phyloP scores from a whole-genome alignment of 2,329 filamentous ascomycete genomes.

The Venturia nashicola region DNA sequence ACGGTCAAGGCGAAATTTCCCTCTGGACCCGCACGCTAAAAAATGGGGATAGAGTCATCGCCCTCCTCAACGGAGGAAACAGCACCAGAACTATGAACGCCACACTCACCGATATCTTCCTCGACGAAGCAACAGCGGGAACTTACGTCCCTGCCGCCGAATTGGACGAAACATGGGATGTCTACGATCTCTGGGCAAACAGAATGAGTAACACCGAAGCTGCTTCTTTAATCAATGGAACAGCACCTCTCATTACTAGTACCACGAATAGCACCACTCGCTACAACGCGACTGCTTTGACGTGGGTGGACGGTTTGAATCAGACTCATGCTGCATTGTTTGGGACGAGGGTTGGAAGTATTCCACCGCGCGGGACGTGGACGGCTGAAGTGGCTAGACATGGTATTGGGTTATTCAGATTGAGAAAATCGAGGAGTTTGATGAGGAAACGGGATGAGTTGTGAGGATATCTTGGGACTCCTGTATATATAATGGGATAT shows the following conservation, averaged over 20 bases:
- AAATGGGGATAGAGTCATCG: conserved; percentile 35
- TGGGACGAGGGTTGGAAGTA: conserved; percentile 32
- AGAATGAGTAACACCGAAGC: conserved; percentile 38
- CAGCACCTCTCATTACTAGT: conserved; percentile 17
- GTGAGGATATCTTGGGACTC: conserved; percentile 12
- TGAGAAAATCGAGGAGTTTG: conserved; percentile 22
- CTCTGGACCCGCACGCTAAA: conserved; percentile 38
- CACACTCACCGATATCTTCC: conserved; percentile 40
- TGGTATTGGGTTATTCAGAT: conserved; percentile 38
- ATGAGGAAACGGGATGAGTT: conserved; percentile 32
- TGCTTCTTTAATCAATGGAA: conserved; percentile 30
- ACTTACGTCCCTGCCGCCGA: conserved; percentile 27
- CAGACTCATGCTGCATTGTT: conserved; percentile 32
- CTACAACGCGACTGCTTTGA: conserved; percentile 38
- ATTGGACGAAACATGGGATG: conserved; percentile 35
- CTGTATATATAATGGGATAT: too few species aligned
- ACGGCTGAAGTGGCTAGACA: conserved; percentile 34
- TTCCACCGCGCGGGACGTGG: conserved; percentile 31
- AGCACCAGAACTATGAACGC: conserved; percentile 33
- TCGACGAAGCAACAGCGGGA: conserved; percentile 31
- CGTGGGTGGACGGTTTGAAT: conserved; percentile 35
- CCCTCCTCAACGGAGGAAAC: conserved; percentile 39
- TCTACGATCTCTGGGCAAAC: conserved; percentile 44
- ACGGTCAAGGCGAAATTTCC: conserved; percentile 34
- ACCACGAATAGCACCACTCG: conserved; percentile 21